Evolutionary conservation across 345 rosid species (phyloP).

Genomic region (Brassica carinata): DNA sequence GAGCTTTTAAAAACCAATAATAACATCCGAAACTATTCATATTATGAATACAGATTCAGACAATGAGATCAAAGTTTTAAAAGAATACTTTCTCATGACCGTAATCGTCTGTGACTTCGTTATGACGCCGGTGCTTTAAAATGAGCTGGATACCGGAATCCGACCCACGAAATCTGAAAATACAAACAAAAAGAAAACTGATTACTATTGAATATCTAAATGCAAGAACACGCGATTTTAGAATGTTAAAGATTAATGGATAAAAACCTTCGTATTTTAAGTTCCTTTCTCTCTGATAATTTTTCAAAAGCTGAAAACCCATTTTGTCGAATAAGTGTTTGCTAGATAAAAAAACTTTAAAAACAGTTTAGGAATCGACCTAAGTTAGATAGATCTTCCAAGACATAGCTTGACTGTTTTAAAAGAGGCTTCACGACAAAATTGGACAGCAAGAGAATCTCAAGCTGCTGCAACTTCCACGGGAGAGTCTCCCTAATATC

Average conservation of each 20-base stretch:
- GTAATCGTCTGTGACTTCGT: slow-evolving; percentile 54
- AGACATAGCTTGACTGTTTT: no score
- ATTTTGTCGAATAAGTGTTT: no score
- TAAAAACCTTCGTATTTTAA: no score
- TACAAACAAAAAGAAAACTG: neutral
- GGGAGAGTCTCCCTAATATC: no score
- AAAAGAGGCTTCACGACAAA: no score
- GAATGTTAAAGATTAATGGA: slow-evolving; percentile 1
- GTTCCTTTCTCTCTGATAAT: no score
- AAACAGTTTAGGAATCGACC: no score
- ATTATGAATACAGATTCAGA: slow-evolving; percentile 4
- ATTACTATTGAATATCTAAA: neutral
- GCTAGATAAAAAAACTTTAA: no score
- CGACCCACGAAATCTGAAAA: slow-evolving; percentile 22
- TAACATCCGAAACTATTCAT: neutral
- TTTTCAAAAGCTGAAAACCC: no score
- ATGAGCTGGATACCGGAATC: slow-evolving; percentile 60
- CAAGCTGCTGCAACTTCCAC: no score
- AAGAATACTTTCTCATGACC: slow-evolving; percentile 52
- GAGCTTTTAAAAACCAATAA: neutral
- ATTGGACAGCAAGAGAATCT: no score
- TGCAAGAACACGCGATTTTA: neutral
- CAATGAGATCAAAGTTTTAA: neutral
- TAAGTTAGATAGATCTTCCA: no score
- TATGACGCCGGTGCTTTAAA: slow-evolving; percentile 44